These are phyloP conservation scores for Ziziphus jujuba DNA, from an alignment of 306 rosid genomes.

Conservation along the genomic window DNA sequence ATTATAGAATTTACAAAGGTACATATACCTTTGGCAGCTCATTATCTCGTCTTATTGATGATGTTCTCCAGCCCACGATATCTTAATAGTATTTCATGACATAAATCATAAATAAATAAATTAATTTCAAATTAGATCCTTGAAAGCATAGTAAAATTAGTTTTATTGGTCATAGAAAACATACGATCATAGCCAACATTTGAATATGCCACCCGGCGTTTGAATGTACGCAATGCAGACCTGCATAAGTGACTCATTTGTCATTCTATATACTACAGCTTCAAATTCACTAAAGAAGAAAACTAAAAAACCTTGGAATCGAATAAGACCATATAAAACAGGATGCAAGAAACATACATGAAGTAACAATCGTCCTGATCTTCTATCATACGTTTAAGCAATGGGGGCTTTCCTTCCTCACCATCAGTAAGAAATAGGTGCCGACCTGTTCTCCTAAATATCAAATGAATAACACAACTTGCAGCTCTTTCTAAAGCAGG, in stretches of 20 bases:
- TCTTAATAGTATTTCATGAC: constrained; percentile 47
- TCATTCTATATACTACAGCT: constrained; percentile 3
- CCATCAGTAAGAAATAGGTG: constrained; percentile 88
- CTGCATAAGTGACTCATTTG: constrained; percentile 44
- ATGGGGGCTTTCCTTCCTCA: constrained; percentile 83
- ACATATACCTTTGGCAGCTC: constrained; percentile 85
- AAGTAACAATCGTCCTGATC: constrained; percentile 62
- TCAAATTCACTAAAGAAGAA: neutral
- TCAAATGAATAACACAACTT: constrained; percentile 71
- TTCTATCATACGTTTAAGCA: constrained; percentile 86
- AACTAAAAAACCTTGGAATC: constrained; percentile 16
- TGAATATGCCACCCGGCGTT: constrained; percentile 75
- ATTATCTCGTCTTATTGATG: constrained; percentile 67
- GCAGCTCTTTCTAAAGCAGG: constrained; percentile 81
- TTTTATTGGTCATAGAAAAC: constrained; percentile 32
- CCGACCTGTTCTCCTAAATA: constrained; percentile 95
- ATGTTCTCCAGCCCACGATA: constrained; percentile 99
- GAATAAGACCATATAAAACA: neutral
- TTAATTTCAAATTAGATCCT: constrained; percentile 5
- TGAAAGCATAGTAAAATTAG: constrained; percentile 3
- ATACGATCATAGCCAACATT: constrained; percentile 92
- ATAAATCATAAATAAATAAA: constrained; percentile 34
- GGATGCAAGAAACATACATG: constrained; percentile 59
- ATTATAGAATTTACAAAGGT: constrained; percentile 14
- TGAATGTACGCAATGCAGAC: constrained; percentile 80